Base-by-base conservation (phyloP, 306 rosid species). In the Prunus mume region DNA sequence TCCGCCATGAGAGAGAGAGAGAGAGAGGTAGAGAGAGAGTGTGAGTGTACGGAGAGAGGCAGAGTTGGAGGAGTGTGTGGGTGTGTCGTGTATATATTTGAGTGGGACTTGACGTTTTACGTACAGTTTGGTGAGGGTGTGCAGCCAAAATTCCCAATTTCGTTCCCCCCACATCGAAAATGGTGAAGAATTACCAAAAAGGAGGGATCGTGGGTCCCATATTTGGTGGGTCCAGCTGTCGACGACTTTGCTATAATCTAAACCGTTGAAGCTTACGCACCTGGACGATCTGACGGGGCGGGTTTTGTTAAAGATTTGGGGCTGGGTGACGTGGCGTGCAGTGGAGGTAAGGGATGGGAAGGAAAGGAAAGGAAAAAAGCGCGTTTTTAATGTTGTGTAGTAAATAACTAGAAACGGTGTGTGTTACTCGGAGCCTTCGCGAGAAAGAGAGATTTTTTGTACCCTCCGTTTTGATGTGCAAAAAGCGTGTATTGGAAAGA, bases 1-100 rank as follows among this genome's bases (percentile, higher is more conserved):
- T 46, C 76, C 69, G 71, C 77, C 84, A 81, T 76, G 55, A 13
- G 75, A 56, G 76, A 28, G 45, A 52, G 2, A 24, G 60, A 55
- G 76, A 61, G 45, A 30, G 24, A 32, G 8, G 20, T 41, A 9
- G 30, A 38, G 50, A 47, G 3, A 12, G 14, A 13, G 1, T 4
- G n/a, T 11, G 6, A 7, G 27, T 52, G 57, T 41, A 19, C 57
- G 18, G 45, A 5, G 25, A 56, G 61, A 22, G 27, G 19, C 12
- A 24, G 68, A 22, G 22, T 2, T 6, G 55, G 20, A 45, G n/a
- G 15, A 45, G 12, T 9, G 25, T 3, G 24, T 10, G 27, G n/a
- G 63, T 11, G 46, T 25, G 34, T 0, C 32, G 24, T 18, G 19
- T 18, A 11, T 75, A 47, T 38, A 38, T 43, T 51, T 55, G 41